Evolutionary conservation across 106 monocot genomes (phyloP), one percentile per base, ranked within the genome.

Genomic region (Apostasia ramifera): DNA sequence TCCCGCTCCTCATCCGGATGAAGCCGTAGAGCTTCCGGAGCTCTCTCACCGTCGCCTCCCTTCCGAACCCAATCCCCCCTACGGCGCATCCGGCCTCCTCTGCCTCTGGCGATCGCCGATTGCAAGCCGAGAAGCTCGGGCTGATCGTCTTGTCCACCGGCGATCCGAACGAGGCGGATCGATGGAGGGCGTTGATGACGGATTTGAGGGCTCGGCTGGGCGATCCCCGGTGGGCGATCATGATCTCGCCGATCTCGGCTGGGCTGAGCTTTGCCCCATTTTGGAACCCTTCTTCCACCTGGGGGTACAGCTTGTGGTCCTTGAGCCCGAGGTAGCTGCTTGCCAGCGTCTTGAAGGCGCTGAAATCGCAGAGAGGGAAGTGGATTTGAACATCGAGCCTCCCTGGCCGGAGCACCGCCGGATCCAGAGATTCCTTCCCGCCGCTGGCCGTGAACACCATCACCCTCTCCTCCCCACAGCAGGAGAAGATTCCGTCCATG

Each of bases 1-100:
- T 83, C 37, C 79, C 69, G 26, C 71, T 76, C 49, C 78, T 70
- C 53, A 79, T 55, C 77, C 79, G 70, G 37, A 89, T 75, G 41
- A 88, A 41, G 26, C 93, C 83, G 46, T 93, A 93, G 5, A 93
- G 47, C 63, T 93, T 89, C 81, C 79, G 71, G 56, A 86, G 58
- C 72, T 93, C 88, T 63, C 74, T 80, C 9, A 80, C 71, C 53
- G 80, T 63, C 6, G 73, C 66, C 1, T 80, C 81, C 72, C 66
- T 79, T 47, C 76, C 79, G 41, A 65, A 63, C 50, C 52, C 74
- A 53, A 63, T 40, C 38, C 66, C 60, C 0, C 66, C 74, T 1
- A 46, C 38, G 10, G 68, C 66, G 8, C 48, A 53, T 45, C 44
- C 47, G 1, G 15, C 60, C 45, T 67, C 75, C 10, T 12, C 37